Evolutionary conservation across 2,329 filamentous ascomycete species (phyloP), one percentile per base, ranked within the genome.

Genomic region (Trichoderma sp.): DNA sequence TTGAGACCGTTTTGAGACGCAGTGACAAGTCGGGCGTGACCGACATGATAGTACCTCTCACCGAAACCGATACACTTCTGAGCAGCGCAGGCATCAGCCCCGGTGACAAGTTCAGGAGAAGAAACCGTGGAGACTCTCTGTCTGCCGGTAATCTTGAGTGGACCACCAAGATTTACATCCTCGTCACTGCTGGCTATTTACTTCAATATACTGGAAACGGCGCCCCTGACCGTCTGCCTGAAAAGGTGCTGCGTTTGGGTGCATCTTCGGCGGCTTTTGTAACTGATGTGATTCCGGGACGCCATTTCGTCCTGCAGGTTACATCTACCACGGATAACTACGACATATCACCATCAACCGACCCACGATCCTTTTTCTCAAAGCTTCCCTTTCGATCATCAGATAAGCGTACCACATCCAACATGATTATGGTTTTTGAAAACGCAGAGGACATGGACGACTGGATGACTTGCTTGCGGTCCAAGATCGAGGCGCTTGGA

Each of bases 241-340:
- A 96, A 77, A 92, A 90, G 77, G 84, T 92, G 40, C 81, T 95
- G 69, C 88, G 90, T 60, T 81, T 96, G 4, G 87, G 88, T n/a
- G 89, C 88, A 72, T 87, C 91, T 59, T 94, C 92, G 3, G 92
- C 91, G 13, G 92, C 91, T 5, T 95, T 93, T 77, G 92, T 90
- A 1, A 93, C 89, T 73, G 92, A 96, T 76, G 83, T 91, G 16
- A 93, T 95, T 68, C 91, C 92, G 3, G 92, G 92, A 6, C 88
- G 88, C 70, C 92, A 94, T 75, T 94, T 91, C 88, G 92, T 95
- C 6, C 79, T 95, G 16, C 92, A 93, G 73, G 87, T 95, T 27
- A 90, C 89, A 3, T 90, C 92, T 43, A 82, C 84, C 10, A 88
- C 89, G 68, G 88, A 89, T 61, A 79, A 86, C 2, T 86, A 91